Evolutionary conservation across 768 basidiomycete species (phyloP).

Genomic region (Lepiota brunneoincarnata): DNA sequence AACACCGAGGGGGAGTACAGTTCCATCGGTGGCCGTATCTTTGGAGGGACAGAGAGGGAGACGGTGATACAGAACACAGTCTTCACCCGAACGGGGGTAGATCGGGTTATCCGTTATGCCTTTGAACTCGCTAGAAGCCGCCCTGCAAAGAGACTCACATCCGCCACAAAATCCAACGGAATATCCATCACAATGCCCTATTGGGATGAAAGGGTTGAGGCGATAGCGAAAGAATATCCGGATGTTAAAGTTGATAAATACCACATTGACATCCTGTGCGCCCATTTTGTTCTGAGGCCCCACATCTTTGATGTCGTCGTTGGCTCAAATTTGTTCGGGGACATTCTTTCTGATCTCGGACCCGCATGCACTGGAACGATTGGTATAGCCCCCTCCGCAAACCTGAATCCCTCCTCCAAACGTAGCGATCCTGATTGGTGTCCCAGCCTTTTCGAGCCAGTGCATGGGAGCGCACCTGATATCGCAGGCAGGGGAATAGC

Average conservation of each 20-base stretch:
- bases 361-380: conserved; percentile 55
- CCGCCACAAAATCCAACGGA: conserved; percentile 52
- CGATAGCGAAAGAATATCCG: conserved; percentile 48
- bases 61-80: conserved; percentile 43
- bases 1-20: conserved; percentile 59
- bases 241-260: conserved; percentile 47
- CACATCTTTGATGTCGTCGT: conserved; percentile 54
- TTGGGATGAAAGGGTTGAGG: conserved; percentile 46
- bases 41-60: conserved; percentile 36
- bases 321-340: conserved; percentile 53
- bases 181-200: conserved; percentile 48
- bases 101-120: conserved; percentile 48
- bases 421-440: conserved; percentile 34
- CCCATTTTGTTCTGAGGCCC: conserved; percentile 43
- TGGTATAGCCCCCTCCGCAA: conserved; percentile 54
- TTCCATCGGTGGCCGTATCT: conserved; percentile 43
- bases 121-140: conserved; percentile 49
- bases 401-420: conserved; percentile 38
- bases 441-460: conserved; percentile 53
- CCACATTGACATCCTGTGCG: conserved; percentile 51
- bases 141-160: conserved; percentile 47
- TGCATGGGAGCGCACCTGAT: conserved; percentile 57
- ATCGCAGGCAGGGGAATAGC: conserved; percentile 53
- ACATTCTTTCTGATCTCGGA: conserved; percentile 55
- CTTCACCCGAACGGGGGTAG: conserved; percentile 48